These are phyloP conservation scores for Tolypocladium amazonense DNA, from an alignment of 2,329 filamentous ascomycete species.

Conservation along the genomic window DNA sequence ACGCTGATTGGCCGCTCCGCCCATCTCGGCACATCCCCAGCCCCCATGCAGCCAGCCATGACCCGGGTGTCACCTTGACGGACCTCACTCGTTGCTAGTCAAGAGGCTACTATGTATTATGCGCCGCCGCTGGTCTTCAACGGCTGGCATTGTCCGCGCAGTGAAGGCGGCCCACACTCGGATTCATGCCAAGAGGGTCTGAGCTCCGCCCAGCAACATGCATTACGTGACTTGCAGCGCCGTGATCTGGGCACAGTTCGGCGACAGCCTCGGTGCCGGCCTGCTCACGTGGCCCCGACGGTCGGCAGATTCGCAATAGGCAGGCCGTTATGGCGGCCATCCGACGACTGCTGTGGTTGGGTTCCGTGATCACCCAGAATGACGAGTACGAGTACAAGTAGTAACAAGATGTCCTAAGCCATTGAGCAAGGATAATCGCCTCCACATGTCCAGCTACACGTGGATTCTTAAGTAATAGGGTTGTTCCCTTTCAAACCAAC, in stretches of 20 bases:
- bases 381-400: too few relatives aligned
- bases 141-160: background rate
- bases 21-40: background rate
- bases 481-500: too few relatives aligned
- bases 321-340: background rate
- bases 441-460: too few relatives aligned
- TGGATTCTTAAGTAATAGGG: too few relatives aligned
- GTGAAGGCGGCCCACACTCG: background rate
- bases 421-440: too few relatives aligned
- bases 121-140: background rate
- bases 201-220: background rate
- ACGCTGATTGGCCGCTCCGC: slow-evolving; percentile 3
- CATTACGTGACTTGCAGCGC: background rate
- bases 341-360: background rate
- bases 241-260: background rate
- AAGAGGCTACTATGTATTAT: background rate
- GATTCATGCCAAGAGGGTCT: background rate
- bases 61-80: background rate
- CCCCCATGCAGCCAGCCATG: background rate
- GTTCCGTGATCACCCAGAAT: background rate
- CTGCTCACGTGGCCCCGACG: background rate
- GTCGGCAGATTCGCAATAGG: background rate
- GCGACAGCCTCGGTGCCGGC: background rate
- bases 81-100: background rate
- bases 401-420: too few relatives aligned